These are phyloP conservation scores for Diaporthe helianthi DNA, from an alignment of 2,329 filamentous ascomycete species.

Conservation along the genomic window DNA sequence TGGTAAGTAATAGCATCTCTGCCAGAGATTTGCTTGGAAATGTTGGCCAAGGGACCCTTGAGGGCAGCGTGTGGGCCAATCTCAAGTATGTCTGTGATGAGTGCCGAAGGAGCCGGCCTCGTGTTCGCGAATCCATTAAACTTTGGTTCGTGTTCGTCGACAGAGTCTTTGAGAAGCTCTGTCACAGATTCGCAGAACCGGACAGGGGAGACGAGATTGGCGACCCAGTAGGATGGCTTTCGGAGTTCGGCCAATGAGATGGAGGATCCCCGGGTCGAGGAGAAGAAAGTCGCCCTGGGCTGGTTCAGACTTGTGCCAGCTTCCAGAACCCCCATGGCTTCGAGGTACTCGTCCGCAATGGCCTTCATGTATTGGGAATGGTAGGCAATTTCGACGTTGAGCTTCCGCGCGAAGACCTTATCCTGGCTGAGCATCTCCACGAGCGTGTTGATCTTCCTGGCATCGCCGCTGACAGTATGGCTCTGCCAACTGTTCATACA, in stretches of 20 bases:
- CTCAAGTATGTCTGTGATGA: conserved; percentile 39
- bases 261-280: conserved; percentile 36
- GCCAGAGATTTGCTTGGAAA: conserved; percentile 34
- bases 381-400: conserved; percentile 44
- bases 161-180: conserved; percentile 32
- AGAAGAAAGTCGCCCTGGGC: conserved; percentile 37
- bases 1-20: conserved; percentile 17
- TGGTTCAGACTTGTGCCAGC: conserved; percentile 6
- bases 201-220: conserved; percentile 41
- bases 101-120: background rate
- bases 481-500: conserved; percentile 39
- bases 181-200: conserved; percentile 40
- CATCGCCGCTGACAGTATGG: conserved; percentile 40
- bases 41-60: conserved; percentile 39
- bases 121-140: conserved; percentile 26
- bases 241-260: conserved; percentile 34
- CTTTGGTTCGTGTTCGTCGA: conserved; percentile 1
- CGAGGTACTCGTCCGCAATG: conserved; percentile 37
- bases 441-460: conserved; percentile 36
- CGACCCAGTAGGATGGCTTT: conserved; percentile 40
- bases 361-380: conserved; percentile 44
- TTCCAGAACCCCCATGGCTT: conserved; percentile 34
- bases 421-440: conserved; percentile 35
- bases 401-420: conserved; percentile 38
- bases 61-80: conserved; percentile 41